phyloP scores from a whole-genome alignment of 2,329 filamentous ascomycete species.

The Chalaropsis thielavioides region DNA sequence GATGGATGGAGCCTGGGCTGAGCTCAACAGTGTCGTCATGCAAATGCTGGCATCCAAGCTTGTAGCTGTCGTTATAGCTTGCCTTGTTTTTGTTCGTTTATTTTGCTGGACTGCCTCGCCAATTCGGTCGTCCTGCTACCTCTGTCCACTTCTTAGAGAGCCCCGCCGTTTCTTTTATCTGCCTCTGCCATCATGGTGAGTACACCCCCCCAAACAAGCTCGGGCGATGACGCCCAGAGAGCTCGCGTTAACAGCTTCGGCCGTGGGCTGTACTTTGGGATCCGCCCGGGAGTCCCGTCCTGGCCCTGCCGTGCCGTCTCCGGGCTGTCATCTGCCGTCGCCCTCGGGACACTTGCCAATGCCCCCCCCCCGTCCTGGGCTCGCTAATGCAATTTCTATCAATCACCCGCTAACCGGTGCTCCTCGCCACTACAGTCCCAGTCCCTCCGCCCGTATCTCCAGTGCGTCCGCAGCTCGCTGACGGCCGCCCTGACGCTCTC shows the following conservation, averaged over 20 bases:
- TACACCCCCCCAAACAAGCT: background rate
- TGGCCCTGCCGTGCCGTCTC: slow-evolving; percentile 20
- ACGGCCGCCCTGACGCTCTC: slow-evolving; percentile 77
- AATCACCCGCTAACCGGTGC: background rate
- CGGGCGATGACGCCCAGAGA: background rate
- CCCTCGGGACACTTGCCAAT: background rate
- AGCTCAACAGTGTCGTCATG: slow-evolving; percentile 8
- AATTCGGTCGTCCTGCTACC: background rate
- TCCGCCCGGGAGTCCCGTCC: slow-evolving; percentile 16
- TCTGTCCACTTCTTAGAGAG: background rate
- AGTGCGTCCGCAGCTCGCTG: slow-evolving; percentile 87
- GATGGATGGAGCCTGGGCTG: background rate
- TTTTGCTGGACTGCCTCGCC: background rate
- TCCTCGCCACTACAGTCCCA: slow-evolving; percentile 50
- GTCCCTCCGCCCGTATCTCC: slow-evolving; percentile 90
- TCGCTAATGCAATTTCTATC: background rate
- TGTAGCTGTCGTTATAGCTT: slow-evolving; percentile 12
- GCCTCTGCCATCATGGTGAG: slow-evolving; percentile 5
- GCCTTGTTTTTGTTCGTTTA: background rate
- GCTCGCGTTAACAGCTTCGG: background rate
- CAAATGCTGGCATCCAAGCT: background rate
- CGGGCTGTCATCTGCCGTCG: slow-evolving; percentile 14
- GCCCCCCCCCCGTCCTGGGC: slow-evolving; percentile 5
- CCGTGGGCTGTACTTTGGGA: background rate
- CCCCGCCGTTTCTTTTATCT: background rate